Evolutionary conservation across 805 yeast species (phyloP).

Genomic region (Dipodascopsis uninucleata): DNA sequence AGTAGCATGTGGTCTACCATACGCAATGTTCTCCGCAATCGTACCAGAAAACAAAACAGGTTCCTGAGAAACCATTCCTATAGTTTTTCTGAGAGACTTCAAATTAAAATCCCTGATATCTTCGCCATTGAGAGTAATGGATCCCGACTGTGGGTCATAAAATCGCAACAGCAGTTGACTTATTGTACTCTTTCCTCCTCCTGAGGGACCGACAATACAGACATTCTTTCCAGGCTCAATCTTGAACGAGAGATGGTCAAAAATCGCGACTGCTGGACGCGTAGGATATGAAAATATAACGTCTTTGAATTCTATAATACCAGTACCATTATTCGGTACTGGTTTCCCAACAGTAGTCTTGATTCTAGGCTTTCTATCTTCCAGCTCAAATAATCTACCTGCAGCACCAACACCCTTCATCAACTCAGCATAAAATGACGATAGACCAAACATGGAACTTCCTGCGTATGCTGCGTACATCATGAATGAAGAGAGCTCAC

Average conservation of each 20-base stretch:
- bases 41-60: conserved; percentile 86
- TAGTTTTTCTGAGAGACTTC: conserved; percentile 63
- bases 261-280: conserved; percentile 65
- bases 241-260: conserved; percentile 54
- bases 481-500: conserved; percentile 87
- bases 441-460: conserved; percentile 83
- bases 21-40: conserved; percentile 73
- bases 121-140: conserved; percentile 59
- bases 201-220: conserved; percentile 95
- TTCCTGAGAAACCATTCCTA: conserved; percentile 93
- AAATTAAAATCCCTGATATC: conserved; percentile 63
- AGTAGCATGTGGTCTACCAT: conserved; percentile 61
- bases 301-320: conserved; percentile 54
- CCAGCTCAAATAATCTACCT: conserved; percentile 80
- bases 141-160: conserved; percentile 72
- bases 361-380: conserved; percentile 71
- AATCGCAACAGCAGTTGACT: conserved; percentile 60
- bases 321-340: conserved; percentile 26
- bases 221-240: conserved; percentile 80
- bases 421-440: conserved; percentile 85
- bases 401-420: conserved; percentile 99
- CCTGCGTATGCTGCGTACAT: conserved; percentile 96
- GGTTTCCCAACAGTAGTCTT: conserved; percentile 58
- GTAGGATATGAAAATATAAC: conserved; percentile 80
- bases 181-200: conserved; percentile 91